These are phyloP conservation scores for Gloeophyllum trabeum DNA, from an alignment of 768 basidiomycete species.

Conservation along the genomic window DNA sequence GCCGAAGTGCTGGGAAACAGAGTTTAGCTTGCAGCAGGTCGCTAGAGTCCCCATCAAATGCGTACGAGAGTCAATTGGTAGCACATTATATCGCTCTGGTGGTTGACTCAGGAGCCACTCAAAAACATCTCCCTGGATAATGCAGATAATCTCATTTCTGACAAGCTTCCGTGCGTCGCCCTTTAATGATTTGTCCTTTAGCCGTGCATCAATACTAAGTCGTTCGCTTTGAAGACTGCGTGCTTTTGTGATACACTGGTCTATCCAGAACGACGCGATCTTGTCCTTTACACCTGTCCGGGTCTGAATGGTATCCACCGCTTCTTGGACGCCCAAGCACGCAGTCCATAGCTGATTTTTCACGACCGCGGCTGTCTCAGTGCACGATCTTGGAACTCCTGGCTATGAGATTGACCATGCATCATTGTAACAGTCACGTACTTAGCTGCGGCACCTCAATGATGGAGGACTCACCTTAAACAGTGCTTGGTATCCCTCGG, in stretches of 20 bases:
- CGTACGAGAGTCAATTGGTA: not conserved
- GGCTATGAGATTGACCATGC: conserved; percentile 3
- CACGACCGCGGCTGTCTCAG: conserved; percentile 5
- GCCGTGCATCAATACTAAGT: not conserved
- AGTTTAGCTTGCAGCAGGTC: not conserved
- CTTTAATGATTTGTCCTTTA: not conserved
- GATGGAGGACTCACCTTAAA: conserved; percentile 3
- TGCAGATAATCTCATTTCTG: not conserved
- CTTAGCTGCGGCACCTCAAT: not conserved
- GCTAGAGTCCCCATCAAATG: not conserved
- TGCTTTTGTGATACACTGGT: no score
- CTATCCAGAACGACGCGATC: conserved; percentile 18
- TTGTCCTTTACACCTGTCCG: conserved; percentile 20
- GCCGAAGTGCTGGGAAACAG: not conserved
- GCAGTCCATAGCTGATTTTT: conserved; percentile 9
- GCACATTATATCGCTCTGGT: not conserved
- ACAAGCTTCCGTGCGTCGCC: not conserved
- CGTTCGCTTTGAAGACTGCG: conserved; percentile 5
- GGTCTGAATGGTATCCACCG: conserved; percentile 7
- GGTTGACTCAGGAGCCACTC: not conserved
- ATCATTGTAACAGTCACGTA: not conserved
- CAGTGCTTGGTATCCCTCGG: conserved; percentile 9
- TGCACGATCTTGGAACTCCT: conserved; percentile 3
- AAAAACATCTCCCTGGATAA: not conserved
- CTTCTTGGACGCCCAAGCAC: conserved; percentile 7